These are phyloP conservation scores for Leptomonas seymouri DNA, from an alignment of 208 protist genomes.

Conservation along the genomic window DNA sequence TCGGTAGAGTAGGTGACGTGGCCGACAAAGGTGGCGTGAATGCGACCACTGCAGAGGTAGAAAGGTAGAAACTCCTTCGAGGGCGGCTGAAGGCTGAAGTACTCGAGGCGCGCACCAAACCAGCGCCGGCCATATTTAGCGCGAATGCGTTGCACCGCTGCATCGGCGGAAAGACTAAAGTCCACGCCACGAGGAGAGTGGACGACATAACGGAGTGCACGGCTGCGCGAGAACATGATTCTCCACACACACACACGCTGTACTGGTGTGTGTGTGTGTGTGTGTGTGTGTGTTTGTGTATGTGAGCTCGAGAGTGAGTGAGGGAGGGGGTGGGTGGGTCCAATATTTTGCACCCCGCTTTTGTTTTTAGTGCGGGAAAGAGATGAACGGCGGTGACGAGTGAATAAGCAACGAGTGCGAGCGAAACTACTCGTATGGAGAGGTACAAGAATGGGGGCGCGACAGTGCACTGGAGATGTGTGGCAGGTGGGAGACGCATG, in stretches of 20 bases:
- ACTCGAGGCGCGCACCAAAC: constrained; percentile 73
- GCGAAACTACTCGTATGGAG: too few species aligned
- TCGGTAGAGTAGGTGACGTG: constrained; percentile 51
- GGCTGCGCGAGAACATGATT: constrained; percentile 46
- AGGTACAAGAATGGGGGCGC: too few species aligned
- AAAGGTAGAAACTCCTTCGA: constrained; percentile 89
- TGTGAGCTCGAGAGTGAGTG: background rate
- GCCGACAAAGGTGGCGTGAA: constrained; percentile 61
- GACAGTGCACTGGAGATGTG: too few species aligned
- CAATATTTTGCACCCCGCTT: too few species aligned
- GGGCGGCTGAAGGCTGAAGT: constrained; percentile 50
- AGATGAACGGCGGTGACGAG: too few species aligned
- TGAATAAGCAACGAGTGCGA: too few species aligned
- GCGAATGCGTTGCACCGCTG: constrained; percentile 47
- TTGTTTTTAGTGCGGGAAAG: too few species aligned
- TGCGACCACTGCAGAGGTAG: constrained; percentile 75
- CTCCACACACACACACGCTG: background rate
- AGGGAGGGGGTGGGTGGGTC: too few species aligned
- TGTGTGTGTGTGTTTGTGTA: background rate
- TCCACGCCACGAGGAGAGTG: constrained; percentile 74
- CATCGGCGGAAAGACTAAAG: constrained; percentile 58
- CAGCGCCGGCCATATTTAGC: constrained; percentile 68
- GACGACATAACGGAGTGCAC: constrained; percentile 36
- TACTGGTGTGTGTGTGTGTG: background rate
- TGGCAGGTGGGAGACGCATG: too few species aligned